Conservation (phyloP, 2,329 filamentous ascomycete genomes). For the Epichloe gansuensis region DNA sequence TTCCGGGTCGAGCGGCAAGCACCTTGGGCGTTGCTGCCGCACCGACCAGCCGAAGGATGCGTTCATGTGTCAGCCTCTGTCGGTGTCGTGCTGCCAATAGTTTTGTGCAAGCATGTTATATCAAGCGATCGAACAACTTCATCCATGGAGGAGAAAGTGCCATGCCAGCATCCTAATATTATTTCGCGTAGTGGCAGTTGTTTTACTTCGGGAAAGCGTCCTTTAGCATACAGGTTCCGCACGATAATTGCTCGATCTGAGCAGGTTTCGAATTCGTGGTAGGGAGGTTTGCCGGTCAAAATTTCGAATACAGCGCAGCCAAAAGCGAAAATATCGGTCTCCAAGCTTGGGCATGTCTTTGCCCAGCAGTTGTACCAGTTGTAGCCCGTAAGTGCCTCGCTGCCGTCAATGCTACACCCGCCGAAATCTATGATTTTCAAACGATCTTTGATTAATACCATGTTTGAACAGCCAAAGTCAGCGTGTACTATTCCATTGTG, state of each 20-base stretch:
- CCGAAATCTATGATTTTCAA: constrained; percentile 6
- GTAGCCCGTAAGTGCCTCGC: constrained; percentile 4
- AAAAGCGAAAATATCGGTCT: background rate
- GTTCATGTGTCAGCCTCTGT: too few species aligned
- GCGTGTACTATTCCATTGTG: constrained; percentile 4
- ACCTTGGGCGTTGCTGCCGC: too few species aligned
- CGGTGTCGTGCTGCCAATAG: too few species aligned
- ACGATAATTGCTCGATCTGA: background rate
- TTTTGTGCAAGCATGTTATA: background rate
- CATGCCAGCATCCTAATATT: constrained; percentile 6
- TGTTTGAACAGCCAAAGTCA: constrained; percentile 5
- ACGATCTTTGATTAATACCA: constrained; percentile 1
- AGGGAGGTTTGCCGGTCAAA: background rate
- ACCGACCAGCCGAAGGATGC: too few species aligned
- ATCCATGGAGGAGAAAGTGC: constrained; percentile 3
- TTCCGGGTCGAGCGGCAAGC: too few species aligned
- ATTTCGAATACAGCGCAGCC: background rate
- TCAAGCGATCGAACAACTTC: constrained; percentile 1
- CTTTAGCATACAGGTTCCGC: background rate
- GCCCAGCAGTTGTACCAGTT: constrained; percentile 3
- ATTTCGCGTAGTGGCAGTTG: constrained; percentile 3
- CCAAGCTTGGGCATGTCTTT: background rate
- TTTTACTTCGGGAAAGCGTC: constrained; percentile 1
- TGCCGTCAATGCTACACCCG: constrained; percentile 4
- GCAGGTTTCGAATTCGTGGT: background rate